phyloP scores from a whole-genome alignment of 495 filamentous ascomycete species.

The Neurospora sp. region DNA sequence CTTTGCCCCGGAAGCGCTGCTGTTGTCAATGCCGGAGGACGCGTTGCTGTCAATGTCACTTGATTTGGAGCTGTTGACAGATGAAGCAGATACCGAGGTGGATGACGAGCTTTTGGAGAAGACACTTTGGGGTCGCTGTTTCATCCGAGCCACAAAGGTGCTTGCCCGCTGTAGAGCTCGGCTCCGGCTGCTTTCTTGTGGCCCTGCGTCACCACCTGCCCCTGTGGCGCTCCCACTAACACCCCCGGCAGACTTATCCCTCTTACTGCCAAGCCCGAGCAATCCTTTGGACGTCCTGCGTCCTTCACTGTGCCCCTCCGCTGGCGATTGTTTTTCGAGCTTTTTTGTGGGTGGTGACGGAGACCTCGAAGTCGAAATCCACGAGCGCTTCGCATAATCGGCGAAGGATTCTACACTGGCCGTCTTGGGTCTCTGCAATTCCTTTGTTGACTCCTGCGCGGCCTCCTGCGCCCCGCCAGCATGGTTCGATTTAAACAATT shows the following conservation, averaged over 20 bases:
- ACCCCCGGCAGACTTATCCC: constrained; percentile 14
- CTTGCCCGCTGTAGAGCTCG: constrained; percentile 23
- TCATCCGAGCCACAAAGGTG: constrained; percentile 31
- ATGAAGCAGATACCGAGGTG: constrained; percentile 9
- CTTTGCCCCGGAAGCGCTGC: constrained; percentile 7
- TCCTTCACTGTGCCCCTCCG: neutral
- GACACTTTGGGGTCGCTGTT: constrained; percentile 28
- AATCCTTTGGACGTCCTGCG: neutral
- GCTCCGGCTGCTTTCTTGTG: constrained; percentile 19
- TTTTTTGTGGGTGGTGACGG: constrained; percentile 41
- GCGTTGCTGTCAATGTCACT: constrained; percentile 9
- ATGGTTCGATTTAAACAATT: constrained; percentile 13
- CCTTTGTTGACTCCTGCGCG: constrained; percentile 1
- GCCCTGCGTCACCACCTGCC: constrained; percentile 15
- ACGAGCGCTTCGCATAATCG: constrained; percentile 56
- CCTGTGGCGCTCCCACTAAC: constrained; percentile 20
- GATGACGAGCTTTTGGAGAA: constrained; percentile 21
- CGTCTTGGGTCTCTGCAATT: constrained; percentile 21
- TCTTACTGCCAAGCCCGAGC: constrained; percentile 18
- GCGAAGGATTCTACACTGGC: constrained; percentile 48
- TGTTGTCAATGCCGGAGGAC: constrained; percentile 2
- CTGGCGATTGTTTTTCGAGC: constrained; percentile 13
- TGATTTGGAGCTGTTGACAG: constrained; percentile 18
- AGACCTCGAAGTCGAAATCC: constrained; percentile 52
- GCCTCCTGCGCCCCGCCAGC: constrained; percentile 6